phyloP scores from a whole-genome alignment of 805 yeast species.

The Monosporozyma solicola region DNA sequence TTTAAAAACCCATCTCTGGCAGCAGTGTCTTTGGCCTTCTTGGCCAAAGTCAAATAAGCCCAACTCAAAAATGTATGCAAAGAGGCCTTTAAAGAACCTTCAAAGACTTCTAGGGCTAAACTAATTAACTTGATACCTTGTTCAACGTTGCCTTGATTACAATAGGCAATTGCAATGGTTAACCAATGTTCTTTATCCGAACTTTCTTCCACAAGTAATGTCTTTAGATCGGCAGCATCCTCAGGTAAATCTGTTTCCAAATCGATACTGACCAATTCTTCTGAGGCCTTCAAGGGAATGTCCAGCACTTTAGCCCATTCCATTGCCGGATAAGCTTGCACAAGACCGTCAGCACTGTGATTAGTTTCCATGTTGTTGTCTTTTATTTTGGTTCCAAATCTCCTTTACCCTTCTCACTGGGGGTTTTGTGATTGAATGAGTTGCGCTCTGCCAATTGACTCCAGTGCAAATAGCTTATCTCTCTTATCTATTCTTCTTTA shows the following conservation, averaged over 20 bases:
- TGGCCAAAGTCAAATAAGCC: constrained; percentile 49
- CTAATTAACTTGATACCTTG: constrained; percentile 59
- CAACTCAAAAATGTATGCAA: constrained; percentile 63
- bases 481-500: not conserved
- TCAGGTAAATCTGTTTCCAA: constrained; percentile 77
- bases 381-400: not conserved
- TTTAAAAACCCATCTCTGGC: constrained; percentile 27
- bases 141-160: constrained; percentile 44
- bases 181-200: constrained; percentile 77
- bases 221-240: constrained; percentile 75
- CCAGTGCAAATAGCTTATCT: not conserved
- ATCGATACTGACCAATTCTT: constrained; percentile 81
- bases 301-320: constrained; percentile 30
- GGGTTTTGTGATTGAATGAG: not conserved
- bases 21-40: constrained; percentile 19
- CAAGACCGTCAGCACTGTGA: not conserved
- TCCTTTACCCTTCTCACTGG: not conserved
- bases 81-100: constrained; percentile 34
- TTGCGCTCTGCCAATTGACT: not conserved
- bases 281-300: constrained; percentile 68
- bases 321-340: constrained; percentile 19
- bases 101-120: constrained; percentile 40
- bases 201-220: constrained; percentile 70
- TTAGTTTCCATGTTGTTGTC: not conserved
- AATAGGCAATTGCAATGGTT: constrained; percentile 72